Percentiles rank a stretch among this genome's conserved stretches.
These are phyloP conservation scores for Pleurotus djamor DNA, from an alignment of 768 basidiomycete genomes.

Conservation along the genomic window DNA sequence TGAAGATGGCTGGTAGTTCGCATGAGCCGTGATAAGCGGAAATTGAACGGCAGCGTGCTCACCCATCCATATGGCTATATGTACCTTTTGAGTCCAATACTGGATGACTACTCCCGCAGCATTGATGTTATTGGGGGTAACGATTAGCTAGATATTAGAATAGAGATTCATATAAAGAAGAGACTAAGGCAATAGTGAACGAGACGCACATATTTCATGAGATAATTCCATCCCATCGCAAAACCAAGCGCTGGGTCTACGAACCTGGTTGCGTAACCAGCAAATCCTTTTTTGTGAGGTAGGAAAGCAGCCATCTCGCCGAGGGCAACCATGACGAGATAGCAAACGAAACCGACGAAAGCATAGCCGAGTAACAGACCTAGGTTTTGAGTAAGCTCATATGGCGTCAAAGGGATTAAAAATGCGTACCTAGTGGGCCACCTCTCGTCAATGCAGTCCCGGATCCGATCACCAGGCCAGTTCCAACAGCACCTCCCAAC, in stretches of 20 bases:
- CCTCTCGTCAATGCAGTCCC: constrained; percentile 57
- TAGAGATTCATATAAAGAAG: constrained; percentile 1
- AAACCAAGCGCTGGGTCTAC: constrained; percentile 70
- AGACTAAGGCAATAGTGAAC: not conserved
- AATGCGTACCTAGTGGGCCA: constrained; percentile 43
- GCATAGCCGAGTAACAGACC: constrained; percentile 33
- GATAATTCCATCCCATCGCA: constrained; percentile 64
- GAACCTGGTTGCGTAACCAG: constrained; percentile 63
- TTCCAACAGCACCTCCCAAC: constrained; percentile 52
- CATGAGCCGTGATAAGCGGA: constrained; percentile 1
- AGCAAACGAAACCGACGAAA: constrained; percentile 56
- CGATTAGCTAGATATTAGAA: constrained; percentile 53
- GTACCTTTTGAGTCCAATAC: constrained; percentile 43
- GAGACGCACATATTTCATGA: constrained; percentile 47
- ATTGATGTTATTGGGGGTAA: constrained; percentile 66
- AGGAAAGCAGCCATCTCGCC: constrained; percentile 52
- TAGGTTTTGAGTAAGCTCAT: not conserved
- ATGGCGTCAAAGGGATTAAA: not conserved
- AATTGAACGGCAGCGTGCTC: constrained; percentile 33
- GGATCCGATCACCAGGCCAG: constrained; percentile 56
- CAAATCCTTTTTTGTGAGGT: constrained; percentile 60
- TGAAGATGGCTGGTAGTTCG: constrained; percentile 46
- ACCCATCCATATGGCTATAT: constrained; percentile 49
- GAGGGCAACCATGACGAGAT: constrained; percentile 55
- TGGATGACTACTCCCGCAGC: constrained; percentile 54